A percentile compares a stretch with the other conserved stretches of the same genome.
Evolutionary conservation across 148 eudicot species (phyloP).

Genomic region (Fagopyrum esculentum): DNA sequence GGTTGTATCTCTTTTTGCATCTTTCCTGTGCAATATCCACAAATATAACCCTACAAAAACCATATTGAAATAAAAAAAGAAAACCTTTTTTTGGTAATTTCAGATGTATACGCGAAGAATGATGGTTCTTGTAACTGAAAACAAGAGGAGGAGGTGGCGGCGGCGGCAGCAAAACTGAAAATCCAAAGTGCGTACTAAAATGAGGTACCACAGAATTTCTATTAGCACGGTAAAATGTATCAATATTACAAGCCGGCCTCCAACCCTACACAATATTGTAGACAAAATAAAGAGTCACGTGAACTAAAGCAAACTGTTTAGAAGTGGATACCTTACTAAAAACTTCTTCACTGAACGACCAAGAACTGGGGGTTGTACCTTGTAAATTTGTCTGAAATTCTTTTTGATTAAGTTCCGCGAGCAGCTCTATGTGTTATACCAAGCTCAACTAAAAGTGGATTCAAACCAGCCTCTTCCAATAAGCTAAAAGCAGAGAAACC

Average conservation of each 20-base stretch:
- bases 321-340: background rate
- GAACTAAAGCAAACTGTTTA: background rate
- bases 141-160: no score
- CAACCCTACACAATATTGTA: background rate
- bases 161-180: background rate
- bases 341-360: background rate
- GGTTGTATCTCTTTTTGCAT: no score
- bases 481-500: slow-evolving; percentile 81
- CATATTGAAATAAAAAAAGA: no score
- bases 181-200: background rate
- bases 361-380: background rate
- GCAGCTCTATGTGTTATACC: slow-evolving; percentile 53
- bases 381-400: background rate
- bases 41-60: no score
- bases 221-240: no score
- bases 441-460: slow-evolving; percentile 49
- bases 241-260: background rate
- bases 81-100: no score
- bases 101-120: no score
- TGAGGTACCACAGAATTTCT: background rate
- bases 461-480: slow-evolving; percentile 53
- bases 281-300: background rate
- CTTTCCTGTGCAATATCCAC: no score
- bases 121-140: no score
- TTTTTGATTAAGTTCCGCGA: background rate